Percentiles rank a stretch among this genome's conserved stretches.
Conservation (phyloP, 192 early-diverging fungal species). For the Umbelopsis ramanniana region DNA sequence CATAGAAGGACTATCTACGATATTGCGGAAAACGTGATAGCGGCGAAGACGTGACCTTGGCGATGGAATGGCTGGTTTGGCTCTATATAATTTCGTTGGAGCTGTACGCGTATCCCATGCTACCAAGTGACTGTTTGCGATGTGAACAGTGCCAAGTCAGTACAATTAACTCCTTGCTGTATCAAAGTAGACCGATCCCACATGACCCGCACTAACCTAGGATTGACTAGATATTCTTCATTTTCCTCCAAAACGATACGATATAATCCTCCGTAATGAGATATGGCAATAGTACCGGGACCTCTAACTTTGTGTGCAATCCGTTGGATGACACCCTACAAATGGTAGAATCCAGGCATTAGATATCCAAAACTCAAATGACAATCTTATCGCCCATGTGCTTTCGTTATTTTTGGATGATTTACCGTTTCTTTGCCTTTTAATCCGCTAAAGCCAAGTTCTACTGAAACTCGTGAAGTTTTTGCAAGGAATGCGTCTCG, state of each 20-base stretch:
- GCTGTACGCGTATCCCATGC: constrained; percentile 59
- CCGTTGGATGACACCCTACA: constrained; percentile 58
- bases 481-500: constrained; percentile 65
- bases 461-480: constrained; percentile 56
- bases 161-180: background rate
- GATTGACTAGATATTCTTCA: constrained; percentile 78
- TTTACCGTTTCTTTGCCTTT: constrained; percentile 43
- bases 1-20: constrained; percentile 45
- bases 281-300: constrained; percentile 69
- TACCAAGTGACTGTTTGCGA: constrained; percentile 47
- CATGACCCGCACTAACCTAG: constrained; percentile 47
- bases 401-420: no score
- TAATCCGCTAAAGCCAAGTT: constrained; percentile 40
- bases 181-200: background rate
- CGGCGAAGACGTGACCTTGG: constrained; percentile 44
- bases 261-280: constrained; percentile 68
- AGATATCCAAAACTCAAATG: background rate
- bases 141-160: background rate
- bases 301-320: constrained; percentile 68
- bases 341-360: background rate
- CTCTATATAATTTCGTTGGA: constrained; percentile 46
- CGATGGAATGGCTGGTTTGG: constrained; percentile 40
- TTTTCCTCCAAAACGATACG: constrained; percentile 64
- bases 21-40: constrained; percentile 48
- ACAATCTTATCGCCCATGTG: no score